Base-by-base conservation (phyloP, 805 yeast genomes). In the Hagleromyces aurorensis region DNA sequence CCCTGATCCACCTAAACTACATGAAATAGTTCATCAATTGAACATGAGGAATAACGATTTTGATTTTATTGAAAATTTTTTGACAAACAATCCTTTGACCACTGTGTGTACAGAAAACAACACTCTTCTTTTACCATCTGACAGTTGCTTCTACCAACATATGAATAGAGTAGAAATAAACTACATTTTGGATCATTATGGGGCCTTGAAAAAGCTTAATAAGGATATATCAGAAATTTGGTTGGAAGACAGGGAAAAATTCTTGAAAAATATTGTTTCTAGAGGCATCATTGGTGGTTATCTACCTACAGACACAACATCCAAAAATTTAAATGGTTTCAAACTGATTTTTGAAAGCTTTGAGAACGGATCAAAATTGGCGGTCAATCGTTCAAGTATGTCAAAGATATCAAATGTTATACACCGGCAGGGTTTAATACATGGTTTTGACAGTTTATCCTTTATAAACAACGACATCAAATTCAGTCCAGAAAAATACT, bases 401-500 rank as follows among this genome's bases (percentile, higher is more conserved):
- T 60, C 76, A 1, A 22, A 46, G 4, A 32, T 33, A 4, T 47
- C 72, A 1, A 71, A 72, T 40, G 48, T 60, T 8, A 32, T 74
- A 1, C 57, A 70, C 5, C 45, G 62, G 3, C 64, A 69, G 41
- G 77, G 76, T 0, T 29, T 78, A 1, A 47, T 69, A 1, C 78
- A 76, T 46, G 41, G 67, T 13, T 73, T 69, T 44, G 55, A 62
- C 13, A 40, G 54, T 10, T 30, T 57, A 6, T 28, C 52, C 11
- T 40, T 57, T 9, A 28, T 56, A 16, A 33, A 39, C 16, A 50
- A 38, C 0, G 19, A 33, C 1, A 30, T 70, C 12, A 40, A 37
- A 2, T 70, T 73, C 42, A 72, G 73, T 18, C 70, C 73, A 1
- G 64, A 74, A 39, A 78, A 74, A 46, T 69, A 73, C 41, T 50